phyloP scores from a whole-genome alignment of 1,284 basidiomycete genomes.

The Pterulicium gracile region DNA sequence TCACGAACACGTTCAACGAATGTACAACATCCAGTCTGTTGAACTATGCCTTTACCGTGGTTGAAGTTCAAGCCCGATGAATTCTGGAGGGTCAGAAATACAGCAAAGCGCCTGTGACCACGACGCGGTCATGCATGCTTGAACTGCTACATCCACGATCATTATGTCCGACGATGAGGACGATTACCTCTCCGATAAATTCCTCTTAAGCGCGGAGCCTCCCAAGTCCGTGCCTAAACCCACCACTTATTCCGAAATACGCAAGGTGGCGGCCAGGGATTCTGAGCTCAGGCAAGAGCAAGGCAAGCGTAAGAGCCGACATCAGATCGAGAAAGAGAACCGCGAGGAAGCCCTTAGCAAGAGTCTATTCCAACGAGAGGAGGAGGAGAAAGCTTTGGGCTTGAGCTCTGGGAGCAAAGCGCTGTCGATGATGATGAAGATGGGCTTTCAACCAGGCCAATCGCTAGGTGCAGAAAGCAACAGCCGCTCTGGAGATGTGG shows the following conservation, averaged over 20 bases:
- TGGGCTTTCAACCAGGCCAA: slow-evolving; percentile 79
- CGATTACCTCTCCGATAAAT: slow-evolving; percentile 81
- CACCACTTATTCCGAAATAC: slow-evolving; percentile 61
- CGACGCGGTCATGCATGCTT: background rate
- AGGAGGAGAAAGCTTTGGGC: slow-evolving; percentile 45
- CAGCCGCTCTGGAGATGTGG: slow-evolving; percentile 8
- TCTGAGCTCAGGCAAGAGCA: slow-evolving; percentile 53
- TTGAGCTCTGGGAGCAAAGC: slow-evolving; percentile 51
- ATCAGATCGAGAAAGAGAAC: slow-evolving; percentile 63
- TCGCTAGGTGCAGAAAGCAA: slow-evolving; percentile 44
- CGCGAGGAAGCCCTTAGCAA: slow-evolving; percentile 65
- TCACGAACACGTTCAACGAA: no score
- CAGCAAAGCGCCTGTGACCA: no score
- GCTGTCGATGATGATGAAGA: slow-evolving; percentile 79
- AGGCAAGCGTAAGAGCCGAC: slow-evolving; percentile 49
- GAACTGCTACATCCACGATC: background rate
- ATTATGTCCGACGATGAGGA: slow-evolving; percentile 59
- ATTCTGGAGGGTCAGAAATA: no score
- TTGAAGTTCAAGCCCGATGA: background rate
- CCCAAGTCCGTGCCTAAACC: slow-evolving; percentile 29
- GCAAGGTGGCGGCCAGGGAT: slow-evolving; percentile 49
- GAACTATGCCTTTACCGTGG: no score
- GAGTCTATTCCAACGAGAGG: slow-evolving; percentile 67
- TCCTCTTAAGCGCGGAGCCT: slow-evolving; percentile 35
- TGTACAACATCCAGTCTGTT: no score